Evolutionary conservation across 1,284 basidiomycete genomes (phyloP).

Genomic region (Sanghuangporus weigelae): DNA sequence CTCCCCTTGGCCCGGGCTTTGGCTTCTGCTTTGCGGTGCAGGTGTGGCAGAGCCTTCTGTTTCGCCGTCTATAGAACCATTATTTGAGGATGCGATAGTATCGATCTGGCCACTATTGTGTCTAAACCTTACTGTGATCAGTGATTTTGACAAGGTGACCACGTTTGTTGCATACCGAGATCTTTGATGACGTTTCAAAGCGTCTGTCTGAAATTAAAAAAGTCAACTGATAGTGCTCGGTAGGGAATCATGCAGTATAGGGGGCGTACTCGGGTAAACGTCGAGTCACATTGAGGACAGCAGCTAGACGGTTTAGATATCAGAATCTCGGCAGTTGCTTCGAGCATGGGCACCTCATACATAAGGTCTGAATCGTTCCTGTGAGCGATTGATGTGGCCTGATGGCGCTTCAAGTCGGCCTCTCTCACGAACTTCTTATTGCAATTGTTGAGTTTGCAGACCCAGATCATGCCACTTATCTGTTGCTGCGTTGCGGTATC

Average conservation of each 20-base stretch:
- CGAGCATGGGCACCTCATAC: slow-evolving; percentile 27
- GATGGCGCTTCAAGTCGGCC: slow-evolving; percentile 72
- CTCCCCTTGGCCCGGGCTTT: slow-evolving; percentile 1
- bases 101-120: slow-evolving; percentile 67
- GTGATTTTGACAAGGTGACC: not conserved
- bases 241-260: not conserved
- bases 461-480: slow-evolving; percentile 52
- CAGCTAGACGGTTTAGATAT: slow-evolving; percentile 36
- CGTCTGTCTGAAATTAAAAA: slow-evolving; percentile 45
- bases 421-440: slow-evolving; percentile 73
- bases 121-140: slow-evolving; percentile 29
- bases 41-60: slow-evolving; percentile 32
- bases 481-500: slow-evolving; percentile 24
- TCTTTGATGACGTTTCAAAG: slow-evolving; percentile 55
- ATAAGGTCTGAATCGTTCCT: slow-evolving; percentile 54
- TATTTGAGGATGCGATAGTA: slow-evolving; percentile 32
- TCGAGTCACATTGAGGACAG: slow-evolving; percentile 72
- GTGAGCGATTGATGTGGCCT: slow-evolving; percentile 68
- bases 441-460: slow-evolving; percentile 71
- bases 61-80: slow-evolving; percentile 26
- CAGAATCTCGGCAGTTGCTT: slow-evolving; percentile 15
- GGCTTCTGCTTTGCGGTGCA: slow-evolving; percentile 5
- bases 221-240: slow-evolving; percentile 14
- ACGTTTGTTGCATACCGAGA: slow-evolving; percentile 44
- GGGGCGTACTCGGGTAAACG: slow-evolving; percentile 64